phyloP scores from a whole-genome alignment of 208 protist species.

The Zelonia costaricensis region DNA sequence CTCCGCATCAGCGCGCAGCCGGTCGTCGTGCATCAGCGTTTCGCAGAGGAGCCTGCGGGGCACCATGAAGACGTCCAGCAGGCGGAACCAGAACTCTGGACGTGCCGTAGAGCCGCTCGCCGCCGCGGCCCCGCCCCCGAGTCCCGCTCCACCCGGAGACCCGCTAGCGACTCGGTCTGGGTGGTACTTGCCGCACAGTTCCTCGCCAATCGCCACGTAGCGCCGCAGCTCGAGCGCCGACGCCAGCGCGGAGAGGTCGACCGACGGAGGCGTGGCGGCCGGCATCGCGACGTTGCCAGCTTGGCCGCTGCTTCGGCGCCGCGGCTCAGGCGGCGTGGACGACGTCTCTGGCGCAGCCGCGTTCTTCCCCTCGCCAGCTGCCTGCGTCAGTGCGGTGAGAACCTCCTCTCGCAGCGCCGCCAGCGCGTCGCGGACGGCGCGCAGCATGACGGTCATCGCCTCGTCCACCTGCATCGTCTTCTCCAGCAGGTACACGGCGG shows the following conservation, averaged over 20 bases:
- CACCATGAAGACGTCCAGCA: constrained; percentile 63
- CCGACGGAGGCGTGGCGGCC: neutral
- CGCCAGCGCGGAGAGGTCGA: neutral
- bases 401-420: constrained; percentile 23
- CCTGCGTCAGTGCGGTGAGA: neutral
- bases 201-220: constrained; percentile 42
- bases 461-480: constrained; percentile 60
- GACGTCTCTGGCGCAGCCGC: too few relatives aligned
- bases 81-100: constrained; percentile 53
- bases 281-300: too few relatives aligned
- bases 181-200: constrained; percentile 49
- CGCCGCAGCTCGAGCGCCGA: constrained; percentile 26
- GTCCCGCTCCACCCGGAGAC: constrained; percentile 1
- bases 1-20: neutral
- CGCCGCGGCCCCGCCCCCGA: neutral
- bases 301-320: too few relatives aligned
- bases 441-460: constrained; percentile 50
- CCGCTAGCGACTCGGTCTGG: constrained; percentile 2
- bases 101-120: neutral
- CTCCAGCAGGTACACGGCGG: constrained; percentile 66
- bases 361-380: neutral
- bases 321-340: too few relatives aligned
- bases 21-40: constrained; percentile 16
- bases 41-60: constrained; percentile 47
- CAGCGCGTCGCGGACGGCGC: constrained; percentile 20